Percentiles rank a stretch among this genome's conserved stretches.
Evolutionary conservation across 2,329 filamentous ascomycete species (phyloP).

Genomic region (Penicillium sp.): DNA sequence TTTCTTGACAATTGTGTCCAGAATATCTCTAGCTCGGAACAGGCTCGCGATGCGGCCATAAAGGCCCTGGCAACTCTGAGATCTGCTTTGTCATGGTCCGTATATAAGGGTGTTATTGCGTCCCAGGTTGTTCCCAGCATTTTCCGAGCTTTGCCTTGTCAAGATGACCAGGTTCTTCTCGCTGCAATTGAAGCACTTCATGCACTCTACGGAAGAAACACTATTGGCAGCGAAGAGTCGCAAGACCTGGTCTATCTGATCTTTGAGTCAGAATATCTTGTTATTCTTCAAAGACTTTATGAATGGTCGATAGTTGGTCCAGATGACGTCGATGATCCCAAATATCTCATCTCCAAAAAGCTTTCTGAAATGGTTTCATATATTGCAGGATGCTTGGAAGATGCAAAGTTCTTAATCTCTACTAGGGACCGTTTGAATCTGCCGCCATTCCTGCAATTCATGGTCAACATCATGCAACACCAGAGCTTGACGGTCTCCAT

Average conservation of each 20-base stretch:
- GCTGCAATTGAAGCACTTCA: conserved; percentile 81
- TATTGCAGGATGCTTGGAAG: conserved; percentile 78
- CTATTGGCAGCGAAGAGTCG: conserved; percentile 76
- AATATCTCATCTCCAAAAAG: conserved; percentile 90
- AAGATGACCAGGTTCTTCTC: conserved; percentile 71
- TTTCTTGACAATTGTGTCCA: conserved; percentile 72
- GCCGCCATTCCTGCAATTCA: conserved; percentile 72
- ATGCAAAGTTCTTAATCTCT: conserved; percentile 67
- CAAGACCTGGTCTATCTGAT: conserved; percentile 73
- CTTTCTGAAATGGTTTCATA: conserved; percentile 90
- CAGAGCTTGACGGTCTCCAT: conserved; percentile 91
- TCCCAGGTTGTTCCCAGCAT: conserved; percentile 69
- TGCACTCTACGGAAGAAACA: conserved; percentile 71
- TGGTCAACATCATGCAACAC: conserved; percentile 75
- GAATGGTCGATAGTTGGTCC: conserved; percentile 77
- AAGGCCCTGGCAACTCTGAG: conserved; percentile 75
- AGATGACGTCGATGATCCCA: conserved; percentile 82
- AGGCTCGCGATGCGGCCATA: conserved; percentile 67
- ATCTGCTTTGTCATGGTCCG: conserved; percentile 81
- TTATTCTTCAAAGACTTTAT: conserved; percentile 70
- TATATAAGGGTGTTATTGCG: conserved; percentile 74
- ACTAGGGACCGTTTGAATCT: conserved; percentile 59
- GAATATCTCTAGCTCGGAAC: conserved; percentile 63
- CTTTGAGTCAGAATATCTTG: conserved; percentile 69
- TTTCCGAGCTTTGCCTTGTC: conserved; percentile 67